Conservation (phyloP, 805 yeast genomes). For the Torulaspora maleeae region DNA sequence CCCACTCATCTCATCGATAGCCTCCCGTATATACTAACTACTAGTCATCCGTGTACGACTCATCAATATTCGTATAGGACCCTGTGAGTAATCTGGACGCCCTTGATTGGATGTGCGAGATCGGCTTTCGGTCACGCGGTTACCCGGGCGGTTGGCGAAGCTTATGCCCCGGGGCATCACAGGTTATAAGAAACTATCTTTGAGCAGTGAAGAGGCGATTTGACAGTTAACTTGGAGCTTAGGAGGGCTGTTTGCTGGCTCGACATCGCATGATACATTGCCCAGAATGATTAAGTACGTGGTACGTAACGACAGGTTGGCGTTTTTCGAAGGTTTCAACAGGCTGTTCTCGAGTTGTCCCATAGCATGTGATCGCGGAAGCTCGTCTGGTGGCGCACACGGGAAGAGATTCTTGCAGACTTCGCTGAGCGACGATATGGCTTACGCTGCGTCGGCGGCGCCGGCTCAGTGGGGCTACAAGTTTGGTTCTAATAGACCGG, state of each 20-base stretch:
- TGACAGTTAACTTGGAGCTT: too few species aligned
- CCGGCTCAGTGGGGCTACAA: conserved; percentile 10
- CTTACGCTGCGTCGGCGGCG: conserved; percentile 3
- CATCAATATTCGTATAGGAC: neutral
- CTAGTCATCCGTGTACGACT: too few species aligned
- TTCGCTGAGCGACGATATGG: conserved; percentile 11
- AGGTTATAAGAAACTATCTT: conserved; percentile 1
- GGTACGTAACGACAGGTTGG: conserved; percentile 10
- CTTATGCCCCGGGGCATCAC: conserved; percentile 1
- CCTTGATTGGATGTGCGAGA: conserved; percentile 2
- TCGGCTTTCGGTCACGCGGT: neutral
- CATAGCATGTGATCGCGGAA: conserved; percentile 3
- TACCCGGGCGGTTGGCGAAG: neutral
- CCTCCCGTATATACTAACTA: neutral
- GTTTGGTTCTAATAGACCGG: conserved; percentile 4
- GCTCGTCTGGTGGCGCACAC: conserved; percentile 7
- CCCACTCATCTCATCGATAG: neutral
- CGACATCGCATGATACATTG: neutral
- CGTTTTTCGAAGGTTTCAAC: conserved; percentile 8
- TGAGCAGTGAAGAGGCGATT: too few species aligned
- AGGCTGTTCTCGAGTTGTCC: conserved; percentile 10
- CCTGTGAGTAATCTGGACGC: neutral
- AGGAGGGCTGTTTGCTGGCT: neutral
- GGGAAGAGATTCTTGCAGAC: conserved; percentile 16
- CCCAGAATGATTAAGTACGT: conserved; percentile 12